Conservation (phyloP, 768 basidiomycete genomes). For the Termitomyces sp. region DNA sequence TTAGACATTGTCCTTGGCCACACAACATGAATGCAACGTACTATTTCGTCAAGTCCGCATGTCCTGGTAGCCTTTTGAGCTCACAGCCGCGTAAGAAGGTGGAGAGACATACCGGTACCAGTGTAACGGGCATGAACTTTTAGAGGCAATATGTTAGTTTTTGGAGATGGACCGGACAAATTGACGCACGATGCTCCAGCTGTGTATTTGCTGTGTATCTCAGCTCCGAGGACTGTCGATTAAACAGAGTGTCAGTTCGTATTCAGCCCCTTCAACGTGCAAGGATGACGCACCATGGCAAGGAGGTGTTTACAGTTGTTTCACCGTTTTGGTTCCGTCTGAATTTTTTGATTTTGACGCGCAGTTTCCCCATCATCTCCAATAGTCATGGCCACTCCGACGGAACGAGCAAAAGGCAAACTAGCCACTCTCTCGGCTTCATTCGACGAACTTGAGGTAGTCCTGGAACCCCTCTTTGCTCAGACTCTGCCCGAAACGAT, state of each 20-base stretch:
- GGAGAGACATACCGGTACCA: constrained; percentile 69
- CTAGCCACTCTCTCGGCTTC: constrained; percentile 50
- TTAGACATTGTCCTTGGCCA: constrained; percentile 8
- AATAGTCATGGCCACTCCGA: constrained; percentile 41
- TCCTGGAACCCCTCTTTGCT: constrained; percentile 63
- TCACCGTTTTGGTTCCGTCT: constrained; percentile 10
- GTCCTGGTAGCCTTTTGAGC: constrained; percentile 48
- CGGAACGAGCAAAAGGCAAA: constrained; percentile 39
- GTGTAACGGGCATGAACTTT: constrained; percentile 96
- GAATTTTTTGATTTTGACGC: constrained; percentile 10
- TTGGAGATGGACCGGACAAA: constrained; percentile 7
- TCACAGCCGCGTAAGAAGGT: neutral
- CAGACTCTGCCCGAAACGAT: constrained; percentile 66
- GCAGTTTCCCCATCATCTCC: neutral
- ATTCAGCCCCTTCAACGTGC: neutral
- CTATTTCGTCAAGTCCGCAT: constrained; percentile 97
- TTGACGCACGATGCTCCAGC: constrained; percentile 80
- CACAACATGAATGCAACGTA: constrained; percentile 35
- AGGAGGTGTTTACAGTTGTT: constrained; percentile 32
- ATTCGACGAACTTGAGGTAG: constrained; percentile 65
- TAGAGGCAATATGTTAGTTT: constrained; percentile 12
- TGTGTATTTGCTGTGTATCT: constrained; percentile 97
- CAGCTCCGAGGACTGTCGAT: constrained; percentile 76
- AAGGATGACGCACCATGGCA: constrained; percentile 38
- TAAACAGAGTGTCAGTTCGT: constrained; percentile 8